These are phyloP conservation scores for Avena atlantica DNA, from an alignment of 176 grass and related monocot genomes.

Conservation along the genomic window DNA sequence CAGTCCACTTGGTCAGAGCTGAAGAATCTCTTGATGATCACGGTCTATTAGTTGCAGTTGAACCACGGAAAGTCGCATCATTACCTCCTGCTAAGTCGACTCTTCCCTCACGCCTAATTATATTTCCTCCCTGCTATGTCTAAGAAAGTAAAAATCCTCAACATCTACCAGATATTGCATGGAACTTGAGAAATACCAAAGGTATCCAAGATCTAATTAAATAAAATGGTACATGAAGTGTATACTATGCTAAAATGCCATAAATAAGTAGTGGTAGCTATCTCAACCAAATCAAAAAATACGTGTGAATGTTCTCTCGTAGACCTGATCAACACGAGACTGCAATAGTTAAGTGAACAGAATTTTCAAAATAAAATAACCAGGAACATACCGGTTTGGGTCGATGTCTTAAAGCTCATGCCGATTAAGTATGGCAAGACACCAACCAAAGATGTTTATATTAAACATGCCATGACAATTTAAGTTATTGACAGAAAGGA, in stretches of 20 bases:
- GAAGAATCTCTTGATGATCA: conserved; percentile 61
- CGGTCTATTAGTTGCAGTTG: conserved; percentile 42
- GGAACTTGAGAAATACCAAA: no score
- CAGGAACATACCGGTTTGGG: no score
- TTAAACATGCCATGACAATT: no score
- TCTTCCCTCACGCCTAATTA: conserved; percentile 79
- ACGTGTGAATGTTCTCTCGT: conserved; percentile 78
- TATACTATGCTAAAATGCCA: conserved; percentile 48
- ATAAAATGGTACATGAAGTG: conserved; percentile 10
- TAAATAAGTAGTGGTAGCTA: conserved; percentile 70
- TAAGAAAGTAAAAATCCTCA: no score
- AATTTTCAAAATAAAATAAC: conserved; percentile 16
- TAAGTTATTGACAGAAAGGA: no score
- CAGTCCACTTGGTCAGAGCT: conserved; percentile 62
- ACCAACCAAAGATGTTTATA: no score
- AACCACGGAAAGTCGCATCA: conserved; percentile 58
- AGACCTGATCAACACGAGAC: conserved; percentile 70
- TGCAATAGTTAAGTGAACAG: conserved; percentile 15
- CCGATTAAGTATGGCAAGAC: no score
- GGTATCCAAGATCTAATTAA: no score
- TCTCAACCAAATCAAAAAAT: conserved; percentile 51
- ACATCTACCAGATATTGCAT: no score
- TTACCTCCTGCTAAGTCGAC: conserved; percentile 57
- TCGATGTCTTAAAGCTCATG: no score
- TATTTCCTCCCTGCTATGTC: conserved; percentile 99